Evolutionary conservation across 495 filamentous ascomycete species (phyloP).

Genomic region (Neurospora tetraspora): DNA sequence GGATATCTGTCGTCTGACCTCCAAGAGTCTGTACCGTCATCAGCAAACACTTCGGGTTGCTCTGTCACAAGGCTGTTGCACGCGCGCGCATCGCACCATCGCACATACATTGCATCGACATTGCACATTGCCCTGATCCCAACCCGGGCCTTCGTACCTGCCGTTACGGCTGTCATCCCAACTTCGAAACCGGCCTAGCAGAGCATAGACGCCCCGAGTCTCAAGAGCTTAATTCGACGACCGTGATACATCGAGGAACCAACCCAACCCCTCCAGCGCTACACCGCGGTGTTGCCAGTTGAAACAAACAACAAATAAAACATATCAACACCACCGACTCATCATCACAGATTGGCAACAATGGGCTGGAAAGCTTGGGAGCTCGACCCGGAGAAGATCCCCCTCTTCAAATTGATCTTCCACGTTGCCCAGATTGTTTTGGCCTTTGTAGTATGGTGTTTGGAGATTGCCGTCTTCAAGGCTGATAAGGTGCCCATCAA

Average conservation of each 20-base stretch:
- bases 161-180: neutral
- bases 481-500: slow-evolving; percentile 52
- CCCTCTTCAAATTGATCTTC: slow-evolving; percentile 45
- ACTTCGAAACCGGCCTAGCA: neutral
- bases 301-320: neutral
- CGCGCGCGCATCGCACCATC: neutral
- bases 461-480: slow-evolving; percentile 62
- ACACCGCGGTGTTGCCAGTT: neutral
- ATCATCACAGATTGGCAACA: neutral
- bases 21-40: neutral
- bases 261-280: neutral
- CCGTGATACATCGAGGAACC: neutral
- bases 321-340: neutral
- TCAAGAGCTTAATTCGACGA: neutral
- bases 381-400: slow-evolving; percentile 40
- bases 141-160: neutral
- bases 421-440: slow-evolving; percentile 55
- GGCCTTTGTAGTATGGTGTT: slow-evolving; percentile 59
- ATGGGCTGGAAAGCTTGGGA: slow-evolving; percentile 35
- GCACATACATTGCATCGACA: neutral
- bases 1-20: neutral
- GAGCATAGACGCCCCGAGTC: neutral
- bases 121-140: neutral
- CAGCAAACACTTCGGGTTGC: neutral
- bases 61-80: neutral